phyloP scores from a whole-genome alignment of 1,284 basidiomycete species.

The Flammula alnicola region DNA sequence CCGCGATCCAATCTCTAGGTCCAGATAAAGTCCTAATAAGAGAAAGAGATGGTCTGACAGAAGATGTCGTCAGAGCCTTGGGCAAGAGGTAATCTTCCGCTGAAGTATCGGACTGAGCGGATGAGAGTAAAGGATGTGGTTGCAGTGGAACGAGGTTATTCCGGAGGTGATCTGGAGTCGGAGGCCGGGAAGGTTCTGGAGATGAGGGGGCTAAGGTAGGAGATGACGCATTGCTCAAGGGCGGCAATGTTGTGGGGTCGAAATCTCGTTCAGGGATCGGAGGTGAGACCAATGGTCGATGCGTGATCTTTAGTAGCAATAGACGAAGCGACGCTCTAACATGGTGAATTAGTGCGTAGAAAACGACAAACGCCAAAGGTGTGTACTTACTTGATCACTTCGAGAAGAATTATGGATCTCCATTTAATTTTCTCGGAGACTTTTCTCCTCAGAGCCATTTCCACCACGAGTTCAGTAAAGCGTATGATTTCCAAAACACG shows the following conservation, averaged over 20 bases:
- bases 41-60: conserved; percentile 68
- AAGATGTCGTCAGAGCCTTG: conserved; percentile 74
- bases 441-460: conserved; percentile 83
- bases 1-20: conserved; percentile 74
- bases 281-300: conserved; percentile 73
- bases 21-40: conserved; percentile 63
- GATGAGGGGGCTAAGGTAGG: conserved; percentile 64
- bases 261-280: conserved; percentile 86
- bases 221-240: conserved; percentile 56
- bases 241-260: conserved; percentile 71
- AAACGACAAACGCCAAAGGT: conserved; percentile 1
- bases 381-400: conserved; percentile 75
- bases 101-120: conserved; percentile 56
- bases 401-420: conserved; percentile 76
- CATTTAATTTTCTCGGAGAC: conserved; percentile 65
- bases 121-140: conserved; percentile 59
- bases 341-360: conserved; percentile 14
- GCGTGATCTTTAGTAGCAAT: conserved; percentile 71
- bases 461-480: conserved; percentile 81
- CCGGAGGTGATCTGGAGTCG: conserved; percentile 74
- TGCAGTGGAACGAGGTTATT: conserved; percentile 76
- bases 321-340: conserved; percentile 75
- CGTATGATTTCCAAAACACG: conserved; percentile 75
- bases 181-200: conserved; percentile 51
- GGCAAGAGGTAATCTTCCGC: conserved; percentile 79